These are phyloP conservation scores for Penicillium manginii DNA, from an alignment of 495 filamentous ascomycete genomes.

Conservation along the genomic window DNA sequence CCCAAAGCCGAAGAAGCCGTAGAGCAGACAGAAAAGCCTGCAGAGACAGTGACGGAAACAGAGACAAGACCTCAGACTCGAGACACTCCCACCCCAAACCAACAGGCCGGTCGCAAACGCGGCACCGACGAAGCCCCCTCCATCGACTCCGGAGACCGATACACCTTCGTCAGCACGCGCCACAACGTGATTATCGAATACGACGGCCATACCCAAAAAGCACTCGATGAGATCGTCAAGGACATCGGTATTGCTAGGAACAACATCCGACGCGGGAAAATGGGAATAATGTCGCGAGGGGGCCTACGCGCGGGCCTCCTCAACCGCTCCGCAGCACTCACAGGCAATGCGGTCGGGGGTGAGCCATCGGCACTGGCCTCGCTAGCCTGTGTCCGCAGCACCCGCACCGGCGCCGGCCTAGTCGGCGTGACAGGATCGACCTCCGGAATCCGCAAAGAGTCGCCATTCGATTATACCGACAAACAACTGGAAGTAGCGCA, in stretches of 20 bases:
- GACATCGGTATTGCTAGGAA: slow-evolving; percentile 80
- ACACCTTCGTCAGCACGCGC: slow-evolving; percentile 67
- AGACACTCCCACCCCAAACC: slow-evolving; percentile 14
- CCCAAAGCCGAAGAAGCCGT: slow-evolving; percentile 23
- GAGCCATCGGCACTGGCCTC: slow-evolving; percentile 14
- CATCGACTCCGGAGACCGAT: slow-evolving; percentile 35
- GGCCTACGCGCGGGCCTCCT: slow-evolving; percentile 23
- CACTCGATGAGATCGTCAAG: slow-evolving; percentile 79
- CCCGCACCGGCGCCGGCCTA: slow-evolving; percentile 28
- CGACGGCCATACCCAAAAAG: slow-evolving; percentile 80
- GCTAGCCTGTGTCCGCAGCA: slow-evolving; percentile 33
- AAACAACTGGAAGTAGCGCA: slow-evolving; percentile 78
- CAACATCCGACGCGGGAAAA: slow-evolving; percentile 77
- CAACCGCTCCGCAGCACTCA: slow-evolving; percentile 16
- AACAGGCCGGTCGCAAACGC: slow-evolving; percentile 34
- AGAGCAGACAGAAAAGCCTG: neutral
- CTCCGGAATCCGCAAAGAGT: slow-evolving; percentile 22
- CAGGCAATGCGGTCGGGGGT: slow-evolving; percentile 5
- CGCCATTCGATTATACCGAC: slow-evolving; percentile 70
- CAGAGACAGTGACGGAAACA: too few relatives aligned
- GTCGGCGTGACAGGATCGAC: slow-evolving; percentile 22
- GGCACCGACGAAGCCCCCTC: slow-evolving; percentile 35
- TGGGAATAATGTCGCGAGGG: slow-evolving; percentile 34
- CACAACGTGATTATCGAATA: slow-evolving; percentile 88
- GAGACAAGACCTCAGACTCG: slow-evolving; percentile 8